Conservation (phyloP, 1,284 basidiomycete genomes). For the Ganoderma leucocontextum region DNA sequence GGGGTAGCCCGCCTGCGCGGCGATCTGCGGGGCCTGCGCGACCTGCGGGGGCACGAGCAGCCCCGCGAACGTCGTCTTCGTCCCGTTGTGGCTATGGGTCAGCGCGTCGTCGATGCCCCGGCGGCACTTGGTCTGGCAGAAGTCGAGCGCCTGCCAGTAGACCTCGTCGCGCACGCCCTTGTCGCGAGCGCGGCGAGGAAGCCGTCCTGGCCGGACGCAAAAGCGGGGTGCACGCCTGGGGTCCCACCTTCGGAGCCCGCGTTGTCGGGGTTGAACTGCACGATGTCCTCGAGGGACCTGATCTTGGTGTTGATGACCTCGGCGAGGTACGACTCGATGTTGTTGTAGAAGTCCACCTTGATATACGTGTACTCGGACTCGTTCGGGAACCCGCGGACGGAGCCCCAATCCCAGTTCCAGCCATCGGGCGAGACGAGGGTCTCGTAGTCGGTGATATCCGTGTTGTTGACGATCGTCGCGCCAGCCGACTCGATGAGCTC, state of each 20-base stretch:
- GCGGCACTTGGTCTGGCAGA: neutral
- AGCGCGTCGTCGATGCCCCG: neutral
- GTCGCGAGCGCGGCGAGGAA: conserved; percentile 52
- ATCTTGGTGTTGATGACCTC: conserved; percentile 45
- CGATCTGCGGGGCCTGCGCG: conserved; percentile 26
- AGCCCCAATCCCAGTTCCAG: conserved; percentile 43
- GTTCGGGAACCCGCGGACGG: conserved; percentile 28
- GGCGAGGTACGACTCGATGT: conserved; percentile 31
- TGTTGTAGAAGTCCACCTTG: conserved; percentile 43
- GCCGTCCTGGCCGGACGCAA: conserved; percentile 46
- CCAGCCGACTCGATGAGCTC: conserved; percentile 21
- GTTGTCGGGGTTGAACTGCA: conserved; percentile 51
- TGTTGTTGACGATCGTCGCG: conserved; percentile 52
- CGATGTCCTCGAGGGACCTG: conserved; percentile 48
- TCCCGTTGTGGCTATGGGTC: neutral
- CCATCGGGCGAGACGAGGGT: conserved; percentile 38
- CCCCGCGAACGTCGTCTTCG: conserved; percentile 65
- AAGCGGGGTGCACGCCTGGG: conserved; percentile 46
- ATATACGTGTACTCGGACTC: conserved; percentile 44
- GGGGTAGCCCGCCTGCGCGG: conserved; percentile 67
- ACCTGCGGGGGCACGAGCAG: conserved; percentile 64
- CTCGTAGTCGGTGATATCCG: conserved; percentile 47
- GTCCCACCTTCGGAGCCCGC: conserved; percentile 46
- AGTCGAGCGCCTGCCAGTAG: neutral
- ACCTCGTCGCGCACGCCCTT: conserved; percentile 55